These are phyloP conservation scores for Fomitopsis palustris DNA, from an alignment of 1,284 basidiomycete genomes.

Conservation along the genomic window DNA sequence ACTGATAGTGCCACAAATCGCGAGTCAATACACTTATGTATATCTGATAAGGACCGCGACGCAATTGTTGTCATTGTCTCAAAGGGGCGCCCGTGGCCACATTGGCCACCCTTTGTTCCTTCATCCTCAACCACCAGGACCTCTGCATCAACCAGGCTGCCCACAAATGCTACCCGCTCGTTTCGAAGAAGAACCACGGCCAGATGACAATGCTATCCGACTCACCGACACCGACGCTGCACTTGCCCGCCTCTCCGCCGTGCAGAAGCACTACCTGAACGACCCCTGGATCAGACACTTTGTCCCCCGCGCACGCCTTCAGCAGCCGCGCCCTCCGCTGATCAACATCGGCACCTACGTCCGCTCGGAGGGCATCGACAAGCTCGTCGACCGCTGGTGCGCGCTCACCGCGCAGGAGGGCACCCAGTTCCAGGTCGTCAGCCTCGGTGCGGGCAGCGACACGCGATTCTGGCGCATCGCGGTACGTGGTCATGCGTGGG, in stretches of 20 bases:
- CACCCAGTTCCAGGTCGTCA: conserved; percentile 74
- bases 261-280: conserved; percentile 68
- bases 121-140: too few relatives aligned
- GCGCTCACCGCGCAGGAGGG: conserved; percentile 34
- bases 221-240: conserved; percentile 75
- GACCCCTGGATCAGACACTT: conserved; percentile 71
- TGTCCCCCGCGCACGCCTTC: conserved; percentile 59
- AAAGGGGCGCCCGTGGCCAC: too few relatives aligned
- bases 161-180: conserved; percentile 9
- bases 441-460: conserved; percentile 90
- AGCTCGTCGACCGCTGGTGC: conserved; percentile 75
- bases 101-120: too few relatives aligned
- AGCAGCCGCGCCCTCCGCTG: conserved; percentile 72
- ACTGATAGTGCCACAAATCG: too few relatives aligned
- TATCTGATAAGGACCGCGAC: too few relatives aligned
- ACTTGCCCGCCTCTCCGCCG: conserved; percentile 77
- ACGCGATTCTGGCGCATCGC: conserved; percentile 88
- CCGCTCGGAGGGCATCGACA: conserved; percentile 79
- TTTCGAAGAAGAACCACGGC: conserved; percentile 4
- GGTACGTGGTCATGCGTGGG: conserved; percentile 46
- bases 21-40: too few relatives aligned
- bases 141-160: too few relatives aligned
- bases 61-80: too few relatives aligned
- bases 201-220: conserved; percentile 59
- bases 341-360: conserved; percentile 97